Evolutionary conservation across 805 yeast genomes (phyloP).

Genomic region (Metschnikowia dekortorum): DNA sequence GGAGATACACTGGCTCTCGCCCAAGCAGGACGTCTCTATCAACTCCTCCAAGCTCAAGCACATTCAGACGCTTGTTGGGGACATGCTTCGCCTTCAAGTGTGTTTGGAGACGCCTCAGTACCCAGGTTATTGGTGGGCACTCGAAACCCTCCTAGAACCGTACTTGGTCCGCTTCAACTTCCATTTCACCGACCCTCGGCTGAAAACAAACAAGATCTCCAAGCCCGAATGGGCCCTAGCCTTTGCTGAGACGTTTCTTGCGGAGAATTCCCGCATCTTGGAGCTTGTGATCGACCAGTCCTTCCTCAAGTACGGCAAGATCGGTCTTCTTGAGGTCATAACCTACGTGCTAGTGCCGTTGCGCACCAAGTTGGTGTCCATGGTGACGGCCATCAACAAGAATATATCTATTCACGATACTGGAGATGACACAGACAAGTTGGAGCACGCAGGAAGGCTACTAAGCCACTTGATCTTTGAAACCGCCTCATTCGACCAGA

Average conservation of each 20-base stretch:
- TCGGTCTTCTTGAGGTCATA: slow-evolving; percentile 37
- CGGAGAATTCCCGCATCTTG: slow-evolving; percentile 37
- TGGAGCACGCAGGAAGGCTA: slow-evolving; percentile 41
- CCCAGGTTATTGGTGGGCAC: slow-evolving; percentile 46
- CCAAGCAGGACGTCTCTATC: slow-evolving; percentile 12
- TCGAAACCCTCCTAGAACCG: slow-evolving; percentile 43
- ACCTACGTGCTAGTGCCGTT: slow-evolving; percentile 45
- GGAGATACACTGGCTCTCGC: slow-evolving; percentile 24
- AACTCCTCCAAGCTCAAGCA: slow-evolving; percentile 11
- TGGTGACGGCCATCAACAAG: slow-evolving; percentile 21
- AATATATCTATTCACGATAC: slow-evolving; percentile 19
- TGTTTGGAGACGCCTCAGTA: slow-evolving; percentile 23
- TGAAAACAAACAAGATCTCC: slow-evolving; percentile 58
- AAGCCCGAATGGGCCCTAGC: slow-evolving; percentile 70
- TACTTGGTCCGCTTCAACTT: slow-evolving; percentile 49
- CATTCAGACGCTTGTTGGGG: slow-evolving; percentile 5
- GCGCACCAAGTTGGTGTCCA: slow-evolving; percentile 36
- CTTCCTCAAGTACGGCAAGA: slow-evolving; percentile 25
- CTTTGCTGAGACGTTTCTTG: slow-evolving; percentile 43
- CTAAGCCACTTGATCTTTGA: slow-evolving; percentile 59
- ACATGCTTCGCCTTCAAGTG: slow-evolving; percentile 31
- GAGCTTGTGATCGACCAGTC: slow-evolving; percentile 34
- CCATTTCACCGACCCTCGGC: slow-evolving; percentile 51
- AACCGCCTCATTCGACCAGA: slow-evolving; percentile 53
- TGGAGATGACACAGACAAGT: slow-evolving; percentile 6